Conservation (phyloP, 805 yeast genomes). For the Blastobotrys parvus region DNA sequence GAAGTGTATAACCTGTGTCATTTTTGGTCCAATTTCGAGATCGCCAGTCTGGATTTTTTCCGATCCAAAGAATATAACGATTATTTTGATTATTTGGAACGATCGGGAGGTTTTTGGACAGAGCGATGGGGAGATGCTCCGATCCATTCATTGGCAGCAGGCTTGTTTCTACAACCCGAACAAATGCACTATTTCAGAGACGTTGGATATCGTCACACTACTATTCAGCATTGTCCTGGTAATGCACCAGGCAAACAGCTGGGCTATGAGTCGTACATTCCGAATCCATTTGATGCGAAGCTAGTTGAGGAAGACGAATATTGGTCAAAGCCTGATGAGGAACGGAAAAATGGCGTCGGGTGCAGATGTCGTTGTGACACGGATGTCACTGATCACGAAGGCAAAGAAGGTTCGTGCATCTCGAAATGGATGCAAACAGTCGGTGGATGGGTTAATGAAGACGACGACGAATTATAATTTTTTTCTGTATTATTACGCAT, state of each 20-base stretch:
- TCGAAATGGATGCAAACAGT: slow-evolving; percentile 26
- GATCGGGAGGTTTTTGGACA: slow-evolving; percentile 71
- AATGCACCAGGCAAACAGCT: slow-evolving; percentile 48
- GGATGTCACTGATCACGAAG: slow-evolving; percentile 27
- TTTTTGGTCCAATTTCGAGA: slow-evolving; percentile 91
- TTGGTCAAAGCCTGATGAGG: slow-evolving; percentile 33
- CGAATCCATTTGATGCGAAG: slow-evolving; percentile 29
- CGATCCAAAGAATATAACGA: slow-evolving; percentile 52
- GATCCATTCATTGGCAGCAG: slow-evolving; percentile 79
- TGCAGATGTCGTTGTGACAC: slow-evolving; percentile 80
- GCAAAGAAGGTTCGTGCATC: slow-evolving; percentile 27
- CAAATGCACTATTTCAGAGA: slow-evolving; percentile 89
- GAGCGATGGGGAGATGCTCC: slow-evolving; percentile 99
- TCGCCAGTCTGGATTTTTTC: slow-evolving; percentile 75
- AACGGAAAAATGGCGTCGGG: slow-evolving; percentile 50
- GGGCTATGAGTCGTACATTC: slow-evolving; percentile 28
- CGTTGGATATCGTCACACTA: slow-evolving; percentile 80
- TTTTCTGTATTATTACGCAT: no score
- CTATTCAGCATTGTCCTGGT: slow-evolving; percentile 75
- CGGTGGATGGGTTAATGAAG: slow-evolving; percentile 30
- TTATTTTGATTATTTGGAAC: slow-evolving; percentile 63
- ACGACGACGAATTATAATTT: no score
- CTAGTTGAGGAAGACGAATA: slow-evolving; percentile 30
- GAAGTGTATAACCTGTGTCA: slow-evolving; percentile 74
- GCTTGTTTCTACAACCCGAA: slow-evolving; percentile 56